These are phyloP conservation scores for Neofusicoccum sp. DNA, from an alignment of 2,329 filamentous ascomycete species.

Conservation along the genomic window DNA sequence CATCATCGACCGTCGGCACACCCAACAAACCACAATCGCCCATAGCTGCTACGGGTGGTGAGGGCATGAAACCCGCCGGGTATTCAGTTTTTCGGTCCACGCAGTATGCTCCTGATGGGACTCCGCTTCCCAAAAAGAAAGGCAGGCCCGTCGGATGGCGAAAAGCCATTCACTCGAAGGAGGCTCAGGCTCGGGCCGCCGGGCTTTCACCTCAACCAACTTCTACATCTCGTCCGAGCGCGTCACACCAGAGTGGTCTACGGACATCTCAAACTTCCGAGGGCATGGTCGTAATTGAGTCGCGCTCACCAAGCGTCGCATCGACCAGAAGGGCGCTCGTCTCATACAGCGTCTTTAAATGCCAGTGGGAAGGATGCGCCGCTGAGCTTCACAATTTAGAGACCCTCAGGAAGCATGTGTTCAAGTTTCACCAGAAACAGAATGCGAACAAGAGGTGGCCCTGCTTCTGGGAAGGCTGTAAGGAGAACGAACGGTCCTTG, in stretches of 20 bases:
- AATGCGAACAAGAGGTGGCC: conserved; percentile 2
- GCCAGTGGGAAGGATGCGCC: conserved; percentile 60
- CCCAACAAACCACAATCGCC: conserved; percentile 5
- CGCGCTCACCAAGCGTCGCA: conserved; percentile 35
- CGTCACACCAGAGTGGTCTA: background rate
- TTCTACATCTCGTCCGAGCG: background rate
- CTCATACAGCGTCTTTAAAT: conserved; percentile 54
- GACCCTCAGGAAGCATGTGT: conserved; percentile 60
- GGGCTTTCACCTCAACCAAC: conserved; percentile 21
- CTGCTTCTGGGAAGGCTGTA: conserved; percentile 52
- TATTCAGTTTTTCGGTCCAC: conserved; percentile 47
- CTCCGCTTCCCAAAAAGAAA: conserved; percentile 44
- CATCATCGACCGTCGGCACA: background rate
- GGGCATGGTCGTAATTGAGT: conserved; percentile 29
- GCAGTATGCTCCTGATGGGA: conserved; percentile 36
- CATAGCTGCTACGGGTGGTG: conserved; percentile 6
- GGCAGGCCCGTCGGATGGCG: conserved; percentile 55
- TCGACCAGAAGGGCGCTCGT: conserved; percentile 17
- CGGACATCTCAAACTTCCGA: background rate
- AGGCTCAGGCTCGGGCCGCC: conserved; percentile 31
- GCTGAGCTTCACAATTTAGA: conserved; percentile 65
- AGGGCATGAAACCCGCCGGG: conserved; percentile 32
- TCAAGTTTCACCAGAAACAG: conserved; percentile 52
- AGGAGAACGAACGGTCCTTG: conserved; percentile 27
- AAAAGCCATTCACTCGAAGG: conserved; percentile 45